These are phyloP conservation scores for Penicillium chermesinum DNA, from an alignment of 495 filamentous ascomycete species.

Conservation along the genomic window DNA sequence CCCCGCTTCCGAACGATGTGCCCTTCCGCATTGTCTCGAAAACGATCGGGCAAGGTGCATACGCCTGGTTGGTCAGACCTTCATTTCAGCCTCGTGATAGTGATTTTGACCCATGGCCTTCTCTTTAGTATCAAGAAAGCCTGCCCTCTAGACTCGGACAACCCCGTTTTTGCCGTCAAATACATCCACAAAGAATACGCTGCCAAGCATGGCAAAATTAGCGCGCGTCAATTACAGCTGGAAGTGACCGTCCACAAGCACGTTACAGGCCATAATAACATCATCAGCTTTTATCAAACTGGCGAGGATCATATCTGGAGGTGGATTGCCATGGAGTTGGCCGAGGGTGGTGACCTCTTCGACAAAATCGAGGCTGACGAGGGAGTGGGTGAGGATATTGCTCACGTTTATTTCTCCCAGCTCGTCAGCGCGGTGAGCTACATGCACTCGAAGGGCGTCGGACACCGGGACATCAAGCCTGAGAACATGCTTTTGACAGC, in stretches of 20 bases:
- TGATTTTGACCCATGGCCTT: constrained; percentile 8
- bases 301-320: constrained; percentile 88
- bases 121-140: constrained; percentile 84
- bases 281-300: constrained; percentile 83
- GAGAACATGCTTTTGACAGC: constrained; percentile 82
- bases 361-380: constrained; percentile 99
- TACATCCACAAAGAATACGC: constrained; percentile 98
- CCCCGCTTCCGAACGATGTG: constrained; percentile 76
- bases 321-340: constrained; percentile 98
- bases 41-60: constrained; percentile 93
- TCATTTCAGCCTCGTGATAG: neutral
- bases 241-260: constrained; percentile 85
- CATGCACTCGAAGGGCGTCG: constrained; percentile 89
- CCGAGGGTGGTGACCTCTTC: constrained; percentile 93
- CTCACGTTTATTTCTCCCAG: constrained; percentile 93
- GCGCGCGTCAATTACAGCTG: constrained; percentile 77
- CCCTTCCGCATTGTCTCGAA: constrained; percentile 94
- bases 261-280: constrained; percentile 82
- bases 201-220: constrained; percentile 79
- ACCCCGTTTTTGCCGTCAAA: constrained; percentile 91
- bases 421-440: constrained; percentile 85
- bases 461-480: constrained; percentile 86
- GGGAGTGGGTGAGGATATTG: constrained; percentile 85
- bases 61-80: constrained; percentile 72
- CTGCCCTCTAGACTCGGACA: constrained; percentile 58